Evolutionary conservation across 768 basidiomycete species (phyloP), one percentile per base, ranked within the genome.

Genomic region (Phaeotremella fagi): DNA sequence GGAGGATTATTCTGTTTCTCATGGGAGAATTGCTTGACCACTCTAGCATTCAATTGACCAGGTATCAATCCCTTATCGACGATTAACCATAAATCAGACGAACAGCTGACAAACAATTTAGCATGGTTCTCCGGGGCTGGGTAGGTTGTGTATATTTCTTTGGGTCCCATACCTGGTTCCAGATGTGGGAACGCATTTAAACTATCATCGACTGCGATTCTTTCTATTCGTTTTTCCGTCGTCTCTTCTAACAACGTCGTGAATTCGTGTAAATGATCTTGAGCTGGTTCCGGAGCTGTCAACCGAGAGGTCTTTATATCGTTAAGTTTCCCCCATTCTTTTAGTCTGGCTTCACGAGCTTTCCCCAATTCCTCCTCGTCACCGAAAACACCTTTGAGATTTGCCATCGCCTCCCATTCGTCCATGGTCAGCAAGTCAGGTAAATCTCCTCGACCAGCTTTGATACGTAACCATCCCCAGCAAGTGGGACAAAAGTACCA

Each of bases 401-500:
- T 24, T 4, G 45, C 48, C 11, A 37, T 25, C 29, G 12, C 9
- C n/a, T 50, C 48, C 58, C 53, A 63, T 27, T 49, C 55, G 26
- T 60, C 55, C 51, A 54, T 53, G 33, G 55, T 53, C 22, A 28
- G n/a, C 26, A 64, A 41, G 1, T 54, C 20, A 0, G 43, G 48
- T 14, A 33, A 33, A 7, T 38, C 26, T 12, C 52, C 60, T 18
- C 24, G 36, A 14, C 60, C 55, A 12, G 49, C 27, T 0, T 36
- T 50, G 12, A 70, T 60, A 14, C 60, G 24, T 2, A 70, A 27
- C 68, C 68, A 70, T 3, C 51, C 63, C 65, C 68, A 66, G 35
- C 68, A 70, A 0, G 53, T 57, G 18, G 53, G 33, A 41, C 68
- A 70, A 48, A 70, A 70, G 42, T 63, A 70, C 60, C 61, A 70